phyloP scores from a whole-genome alignment of 1,284 basidiomycete genomes.

The Ganoderma resinaceum region DNA sequence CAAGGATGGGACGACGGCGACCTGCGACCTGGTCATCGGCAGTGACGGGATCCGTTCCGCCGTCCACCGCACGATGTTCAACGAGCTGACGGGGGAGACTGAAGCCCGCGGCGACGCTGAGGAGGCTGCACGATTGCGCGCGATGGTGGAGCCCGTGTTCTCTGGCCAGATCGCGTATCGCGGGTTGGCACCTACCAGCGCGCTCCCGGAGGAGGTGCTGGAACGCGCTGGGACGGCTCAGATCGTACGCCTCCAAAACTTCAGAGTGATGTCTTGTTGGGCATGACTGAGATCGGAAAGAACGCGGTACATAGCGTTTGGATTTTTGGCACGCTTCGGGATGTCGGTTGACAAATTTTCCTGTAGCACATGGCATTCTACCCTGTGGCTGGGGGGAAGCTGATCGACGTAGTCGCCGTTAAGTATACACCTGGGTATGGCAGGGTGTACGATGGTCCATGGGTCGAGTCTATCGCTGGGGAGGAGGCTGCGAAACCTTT shows the following conservation, averaged over 20 bases:
- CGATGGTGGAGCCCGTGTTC: conserved; percentile 3
- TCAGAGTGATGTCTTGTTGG: too few species aligned
- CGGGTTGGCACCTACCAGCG: background rate
- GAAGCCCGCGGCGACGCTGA: conserved; percentile 25
- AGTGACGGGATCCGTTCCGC: conserved; percentile 58
- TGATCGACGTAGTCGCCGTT: conserved; percentile 35
- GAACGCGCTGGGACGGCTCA: background rate
- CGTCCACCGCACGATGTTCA: conserved; percentile 35
- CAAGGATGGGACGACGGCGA: conserved; percentile 52
- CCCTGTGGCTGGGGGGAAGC: conserved; percentile 17
- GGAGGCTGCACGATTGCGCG: conserved; percentile 1
- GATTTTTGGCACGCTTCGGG: background rate
- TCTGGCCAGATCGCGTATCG: conserved; percentile 13
- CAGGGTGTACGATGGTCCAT: conserved; percentile 32
- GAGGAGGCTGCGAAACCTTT: conserved; percentile 32
- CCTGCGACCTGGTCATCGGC: conserved; percentile 58
- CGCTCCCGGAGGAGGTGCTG: conserved; percentile 1
- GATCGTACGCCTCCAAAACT: background rate
- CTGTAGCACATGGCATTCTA: conserved; percentile 12
- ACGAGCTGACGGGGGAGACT: conserved; percentile 17
- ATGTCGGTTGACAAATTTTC: background rate
- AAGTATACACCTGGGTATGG: conserved; percentile 26
- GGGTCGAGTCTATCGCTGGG: conserved; percentile 28
- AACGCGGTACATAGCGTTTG: background rate
- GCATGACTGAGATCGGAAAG: conserved; percentile 12